phyloP scores from a whole-genome alignment of 331 rosid genomes.

The Dryas integrifolia region DNA sequence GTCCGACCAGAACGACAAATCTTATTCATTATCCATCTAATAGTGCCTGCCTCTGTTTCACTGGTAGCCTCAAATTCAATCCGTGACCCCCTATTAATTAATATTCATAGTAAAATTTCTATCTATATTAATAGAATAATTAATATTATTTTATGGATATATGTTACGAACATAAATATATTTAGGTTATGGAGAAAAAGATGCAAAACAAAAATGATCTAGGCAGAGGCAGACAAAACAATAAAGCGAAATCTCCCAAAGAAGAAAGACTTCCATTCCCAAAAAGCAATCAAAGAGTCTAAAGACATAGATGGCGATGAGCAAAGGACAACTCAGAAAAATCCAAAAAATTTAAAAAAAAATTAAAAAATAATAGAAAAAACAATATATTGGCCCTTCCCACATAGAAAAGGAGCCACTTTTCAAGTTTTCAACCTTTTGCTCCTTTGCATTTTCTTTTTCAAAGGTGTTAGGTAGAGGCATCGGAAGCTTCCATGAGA shows the following conservation, averaged over 20 bases:
- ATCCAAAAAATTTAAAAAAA: conserved; percentile 24
- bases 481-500: conserved; percentile 69
- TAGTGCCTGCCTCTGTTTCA: background rate
- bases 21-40: conserved; percentile 17
- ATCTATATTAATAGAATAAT: background rate
- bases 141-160: background rate
- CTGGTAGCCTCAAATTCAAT: conserved; percentile 3
- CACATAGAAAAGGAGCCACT: conserved; percentile 34
- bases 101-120: background rate
- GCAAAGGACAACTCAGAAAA: conserved; percentile 18
- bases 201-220: background rate
- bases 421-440: conserved; percentile 63
- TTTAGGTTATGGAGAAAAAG: background rate
- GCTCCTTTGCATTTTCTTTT: conserved; percentile 31
- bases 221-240: conserved; percentile 4
- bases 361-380: background rate
- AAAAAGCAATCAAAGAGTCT: conserved; percentile 27
- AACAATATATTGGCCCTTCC: conserved; percentile 28
- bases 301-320: conserved; percentile 29
- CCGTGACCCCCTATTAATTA: conserved; percentile 1
- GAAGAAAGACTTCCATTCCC: conserved; percentile 33
- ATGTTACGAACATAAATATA: background rate
- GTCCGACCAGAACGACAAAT: conserved; percentile 35
- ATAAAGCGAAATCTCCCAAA: conserved; percentile 22
- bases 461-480: conserved; percentile 78